Evolutionary conservation across 1,139 yeast genomes (phyloP), one percentile per base, ranked within the genome.

Genomic region (Hyphopichia pseudoburtonii): DNA sequence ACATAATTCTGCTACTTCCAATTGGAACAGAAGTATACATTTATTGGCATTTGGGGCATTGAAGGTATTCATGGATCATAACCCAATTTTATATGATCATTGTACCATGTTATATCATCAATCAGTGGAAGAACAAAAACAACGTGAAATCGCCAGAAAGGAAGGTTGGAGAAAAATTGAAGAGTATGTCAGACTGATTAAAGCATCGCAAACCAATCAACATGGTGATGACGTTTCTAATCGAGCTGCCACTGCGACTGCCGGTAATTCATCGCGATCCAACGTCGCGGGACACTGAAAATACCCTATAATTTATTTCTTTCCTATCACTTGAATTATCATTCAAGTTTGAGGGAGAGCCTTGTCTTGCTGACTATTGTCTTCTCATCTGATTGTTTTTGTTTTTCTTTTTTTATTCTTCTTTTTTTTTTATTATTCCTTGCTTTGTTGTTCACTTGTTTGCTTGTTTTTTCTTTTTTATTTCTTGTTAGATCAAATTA

Each of bases 11-110:
- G 76, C 76, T 28, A 71, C 76, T 10, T 67, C 73, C 27, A 70
- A 64, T 44, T 92, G 98, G 98, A 92, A 92, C 60, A 78, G 95
- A 51, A 88, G 95, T 34, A 90, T 92, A 34, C 95, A 92, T 51
- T 81, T 88, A 40, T 79, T 92, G 71, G 92, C 96, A 3, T 89
- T 80, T 63, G 87, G 87, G 39, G 96, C 97, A 0, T 73, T 92
- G 51, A 89, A 90, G 59, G 86, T 88, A 42, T 90, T 94, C 54
- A 82, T 90, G 86, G 97, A 92, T 55, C 86, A 94, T 40, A 90
- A 89, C 58, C 95, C 96, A 12, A 82, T 84, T 8, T 70, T 92
- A 31, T 94, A 88, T 60, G 97, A 90, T 57, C 94, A 89, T 56
- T 92, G 97, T 57, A 86, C 95, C 16, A 77, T 87, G 55, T 67